Evolutionary conservation across 108 stramenopile genomes (phyloP).

Genomic region (Asterionellopsis glacialis): DNA sequence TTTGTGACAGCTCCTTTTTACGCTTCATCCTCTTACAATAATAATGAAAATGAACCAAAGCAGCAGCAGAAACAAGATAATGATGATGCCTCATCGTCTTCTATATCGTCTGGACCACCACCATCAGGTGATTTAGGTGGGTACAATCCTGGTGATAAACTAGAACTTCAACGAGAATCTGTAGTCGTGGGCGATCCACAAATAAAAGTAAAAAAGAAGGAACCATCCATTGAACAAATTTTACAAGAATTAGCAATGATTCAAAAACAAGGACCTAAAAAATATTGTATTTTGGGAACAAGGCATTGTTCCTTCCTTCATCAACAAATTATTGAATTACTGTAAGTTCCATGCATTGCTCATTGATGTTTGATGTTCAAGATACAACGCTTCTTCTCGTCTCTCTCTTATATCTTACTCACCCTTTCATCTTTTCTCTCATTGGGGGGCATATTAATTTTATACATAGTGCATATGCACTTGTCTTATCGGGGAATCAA

Average conservation of each 20-base stretch:
- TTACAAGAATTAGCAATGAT: conserved; percentile 88
- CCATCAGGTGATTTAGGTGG: too few species aligned
- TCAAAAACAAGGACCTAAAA: conserved; percentile 85
- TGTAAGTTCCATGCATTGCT: conserved; percentile 72
- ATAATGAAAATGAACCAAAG: too few species aligned
- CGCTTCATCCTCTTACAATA: too few species aligned
- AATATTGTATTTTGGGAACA: conserved; percentile 91
- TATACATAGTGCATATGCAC: conserved; percentile 73
- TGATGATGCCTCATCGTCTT: too few species aligned
- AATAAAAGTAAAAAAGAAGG: conserved; percentile 42
- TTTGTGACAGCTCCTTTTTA: too few species aligned
- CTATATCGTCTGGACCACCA: too few species aligned
- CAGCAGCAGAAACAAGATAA: too few species aligned
- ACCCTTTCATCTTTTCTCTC: too few species aligned
- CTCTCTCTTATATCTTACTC: too few species aligned
- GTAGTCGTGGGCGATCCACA: conserved; percentile 71
- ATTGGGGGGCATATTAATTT: too few species aligned
- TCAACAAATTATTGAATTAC: conserved; percentile 92
- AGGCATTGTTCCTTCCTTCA: conserved; percentile 91
- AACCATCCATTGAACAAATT: conserved; percentile 60
- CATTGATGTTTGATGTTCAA: too few species aligned
- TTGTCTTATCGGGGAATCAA: conserved; percentile 89
- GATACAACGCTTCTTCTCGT: too few species aligned
- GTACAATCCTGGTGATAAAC: conserved; percentile 11
- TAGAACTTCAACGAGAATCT: conserved; percentile 28